Conservation (phyloP, 768 basidiomycete genomes). For the Hypholoma fasciculare region DNA sequence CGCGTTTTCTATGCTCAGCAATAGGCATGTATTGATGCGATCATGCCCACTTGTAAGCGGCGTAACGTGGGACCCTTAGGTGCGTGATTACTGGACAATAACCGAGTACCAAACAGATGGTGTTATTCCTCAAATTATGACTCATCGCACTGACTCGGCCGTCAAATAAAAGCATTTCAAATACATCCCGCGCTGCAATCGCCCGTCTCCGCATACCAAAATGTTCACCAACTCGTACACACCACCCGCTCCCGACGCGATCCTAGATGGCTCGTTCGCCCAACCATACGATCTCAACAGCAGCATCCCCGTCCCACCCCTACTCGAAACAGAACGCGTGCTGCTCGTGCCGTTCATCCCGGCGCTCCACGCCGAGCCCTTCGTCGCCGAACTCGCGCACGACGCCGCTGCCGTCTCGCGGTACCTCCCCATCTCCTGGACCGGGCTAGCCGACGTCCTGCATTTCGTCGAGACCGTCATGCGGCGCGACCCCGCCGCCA, state of each 20-base stretch:
- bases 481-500: constrained; percentile 20
- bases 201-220: no score
- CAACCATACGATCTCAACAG: constrained; percentile 39
- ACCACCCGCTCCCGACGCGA: not conserved
- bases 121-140: no score
- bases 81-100: no score
- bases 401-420: constrained; percentile 29
- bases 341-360: constrained; percentile 45
- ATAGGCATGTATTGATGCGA: no score
- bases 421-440: constrained; percentile 40
- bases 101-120: no score
- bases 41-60: no score
- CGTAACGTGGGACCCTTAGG: no score
- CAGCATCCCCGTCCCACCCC: constrained; percentile 35
- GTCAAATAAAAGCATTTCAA: no score
- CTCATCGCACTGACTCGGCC: no score
- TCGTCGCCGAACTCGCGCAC: constrained; percentile 18
- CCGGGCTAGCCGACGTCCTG: constrained; percentile 28
- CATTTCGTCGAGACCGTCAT: constrained; percentile 26
- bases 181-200: no score
- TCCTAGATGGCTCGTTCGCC: not conserved
- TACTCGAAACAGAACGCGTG: constrained; percentile 39
- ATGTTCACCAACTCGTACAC: constrained; percentile 22
- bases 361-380: constrained; percentile 27
- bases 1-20: no score